Evolutionary conservation across 768 basidiomycete genomes (phyloP), one percentile per base, ranked within the genome.

Genomic region (Auriscalpium microsporum): DNA sequence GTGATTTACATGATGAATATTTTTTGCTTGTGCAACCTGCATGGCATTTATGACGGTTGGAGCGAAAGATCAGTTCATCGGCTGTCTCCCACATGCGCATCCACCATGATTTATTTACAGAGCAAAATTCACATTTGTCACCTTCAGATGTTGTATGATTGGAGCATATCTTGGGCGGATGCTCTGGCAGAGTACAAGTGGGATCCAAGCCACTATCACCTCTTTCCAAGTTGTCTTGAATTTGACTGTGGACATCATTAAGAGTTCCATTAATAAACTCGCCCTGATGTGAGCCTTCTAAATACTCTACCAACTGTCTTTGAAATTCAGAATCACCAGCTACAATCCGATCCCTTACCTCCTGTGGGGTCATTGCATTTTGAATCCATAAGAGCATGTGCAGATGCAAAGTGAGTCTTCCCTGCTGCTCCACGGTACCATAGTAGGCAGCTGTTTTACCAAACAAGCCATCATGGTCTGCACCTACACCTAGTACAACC

Each of bases 1-100:
- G 46, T 1, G 69, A 66, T 48, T 61, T 63, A 51, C 75, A 77
- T 21, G n/a, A 51, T n/a, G 56, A 58, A 9, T 64, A 56, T 47
- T 64, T 66, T 46, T 61, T 63, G 44, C 67, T 68, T 46, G 59
- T 62, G 28, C 70, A 45, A 55, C 73, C 71, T 0, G 66, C 63
- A 17, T 38, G n/a, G n/a, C 45, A 47, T 5, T 16, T 19, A 37
- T 61, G 57, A 10, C 40, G 23, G 38, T 57, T 62, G 0, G 52
- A 55, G n/a, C 48, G 28, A 40, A 46, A 56, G 28, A 57, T 16
- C 4, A 57, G 6, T 17, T 54, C 52, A 55, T 62, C 51, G 23
- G 53, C 50, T n/a, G 50, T 53, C 1, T 52, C 21, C 45, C 33
- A 48, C 34, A 46, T 50, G 34, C 52, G 8, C 46, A 19, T 42